phyloP scores from a whole-genome alignment of 345 rosid species.

The Murraya paniculata region DNA sequence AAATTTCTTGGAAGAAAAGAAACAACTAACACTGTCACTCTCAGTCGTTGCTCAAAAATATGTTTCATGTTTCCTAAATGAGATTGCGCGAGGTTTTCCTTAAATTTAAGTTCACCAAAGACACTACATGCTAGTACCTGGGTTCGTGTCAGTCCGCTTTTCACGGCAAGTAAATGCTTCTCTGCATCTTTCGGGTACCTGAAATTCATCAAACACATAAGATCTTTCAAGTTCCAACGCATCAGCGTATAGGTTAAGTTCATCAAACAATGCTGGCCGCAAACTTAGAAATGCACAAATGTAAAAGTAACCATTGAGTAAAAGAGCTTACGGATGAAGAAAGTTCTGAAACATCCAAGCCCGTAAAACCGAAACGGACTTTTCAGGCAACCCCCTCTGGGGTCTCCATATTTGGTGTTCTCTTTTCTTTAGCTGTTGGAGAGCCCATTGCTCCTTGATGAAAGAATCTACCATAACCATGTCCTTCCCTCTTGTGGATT shows the following conservation, averaged over 20 bases:
- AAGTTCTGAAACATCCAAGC: conserved; percentile 99
- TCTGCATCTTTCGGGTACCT: conserved; percentile 98
- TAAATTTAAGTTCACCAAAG: neutral
- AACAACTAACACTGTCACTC: neutral
- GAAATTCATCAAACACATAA: neutral
- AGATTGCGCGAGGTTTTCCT: neutral
- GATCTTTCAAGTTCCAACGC: neutral
- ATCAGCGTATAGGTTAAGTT: neutral
- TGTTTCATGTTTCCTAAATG: neutral
- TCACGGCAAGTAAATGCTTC: conserved; percentile 86
- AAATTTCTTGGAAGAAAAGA: neutral
- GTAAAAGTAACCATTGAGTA: neutral
- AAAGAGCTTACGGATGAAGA: conserved; percentile 86
- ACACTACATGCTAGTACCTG: conserved; percentile 46
- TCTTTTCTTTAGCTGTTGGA: conserved; percentile 72
- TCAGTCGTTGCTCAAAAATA: neutral
- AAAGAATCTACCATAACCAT: conserved; percentile 44
- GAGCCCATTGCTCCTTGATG: conserved; percentile 70
- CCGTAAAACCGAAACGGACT: conserved; percentile 81
- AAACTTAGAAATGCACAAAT: neutral
- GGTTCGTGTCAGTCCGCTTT: conserved; percentile 94
- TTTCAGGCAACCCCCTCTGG: conserved; percentile 89
- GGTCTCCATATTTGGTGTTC: conserved; percentile 91
- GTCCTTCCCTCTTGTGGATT: conserved; percentile 34
- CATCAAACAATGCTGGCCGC: neutral